phyloP scores from a whole-genome alignment of 371 early-diverging fungal genomes.

The Mortierella polycephala region DNA sequence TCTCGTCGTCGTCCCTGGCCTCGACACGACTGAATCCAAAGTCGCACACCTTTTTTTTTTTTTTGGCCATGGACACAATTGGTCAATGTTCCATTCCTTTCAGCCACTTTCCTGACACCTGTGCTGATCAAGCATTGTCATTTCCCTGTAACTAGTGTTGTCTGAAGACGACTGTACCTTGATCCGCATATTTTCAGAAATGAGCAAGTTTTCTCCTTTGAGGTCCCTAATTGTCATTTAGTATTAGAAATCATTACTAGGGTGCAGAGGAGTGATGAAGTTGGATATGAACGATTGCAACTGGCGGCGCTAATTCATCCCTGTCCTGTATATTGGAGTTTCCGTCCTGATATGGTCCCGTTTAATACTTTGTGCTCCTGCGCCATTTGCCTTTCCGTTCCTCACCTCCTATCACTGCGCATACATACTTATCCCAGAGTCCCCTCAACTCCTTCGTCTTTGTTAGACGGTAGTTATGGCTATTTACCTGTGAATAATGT shows the following conservation, averaged over 20 bases:
- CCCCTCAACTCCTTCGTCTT: too few relatives aligned
- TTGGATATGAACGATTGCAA: too few relatives aligned
- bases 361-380: too few relatives aligned
- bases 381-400: too few relatives aligned
- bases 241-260: not conserved
- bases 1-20: slow-evolving; percentile 57
- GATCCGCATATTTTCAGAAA: slow-evolving; percentile 52
- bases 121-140: not conserved
- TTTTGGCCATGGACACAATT: not conserved
- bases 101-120: too few relatives aligned
- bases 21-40: slow-evolving; percentile 66
- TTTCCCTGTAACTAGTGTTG: not conserved
- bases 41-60: slow-evolving; percentile 59
- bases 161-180: slow-evolving; percentile 22
- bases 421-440: too few relatives aligned
- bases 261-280: too few relatives aligned
- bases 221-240: slow-evolving; percentile 25
- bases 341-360: too few relatives aligned
- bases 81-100: not conserved
- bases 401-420: too few relatives aligned
- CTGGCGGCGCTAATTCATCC: too few relatives aligned
- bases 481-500: slow-evolving; percentile 64
- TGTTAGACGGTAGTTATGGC: too few relatives aligned
- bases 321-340: too few relatives aligned
- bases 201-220: slow-evolving; percentile 49